Evolutionary conservation across 2,329 filamentous ascomycete genomes (phyloP), one percentile per base, ranked within the genome.

Genomic region (Chaetoscypha palmicola): DNA sequence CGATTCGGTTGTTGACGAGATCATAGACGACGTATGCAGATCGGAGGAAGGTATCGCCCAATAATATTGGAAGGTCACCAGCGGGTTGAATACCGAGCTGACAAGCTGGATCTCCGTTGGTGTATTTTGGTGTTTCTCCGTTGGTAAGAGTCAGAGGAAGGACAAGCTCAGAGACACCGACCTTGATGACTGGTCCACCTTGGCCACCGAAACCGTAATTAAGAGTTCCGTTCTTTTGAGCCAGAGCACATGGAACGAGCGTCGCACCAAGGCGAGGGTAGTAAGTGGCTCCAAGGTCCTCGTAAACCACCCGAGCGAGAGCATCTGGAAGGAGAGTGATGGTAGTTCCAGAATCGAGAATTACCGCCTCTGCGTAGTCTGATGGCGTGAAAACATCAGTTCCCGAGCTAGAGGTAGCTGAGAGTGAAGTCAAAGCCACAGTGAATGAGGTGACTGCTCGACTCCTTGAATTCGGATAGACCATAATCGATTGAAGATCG

Each of bases 301-400:
- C 45, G 57, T 65, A 67, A 24, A 80, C 64, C 23, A 61, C 53
- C 21, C 63, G 50, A 46, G 77, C 72, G 46, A 84, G 62, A 23
- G 66, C 57, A 47, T 75, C 65, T 2, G 83, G 83, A 2, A 88
- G 70, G 49, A 81, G 77, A 61, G 76, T 82, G 43, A 85, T 66
- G 32, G 77, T 83, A 49, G 77, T 81, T 45, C 83, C 83, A 11
- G 77, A 81, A 62, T 85, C 81, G 20, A 85, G 69, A 38, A 80
- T 70, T 22, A 76, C 70, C 21, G 69, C 62, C 7, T 68, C 60
- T 0, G 79, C 62, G 30, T 64, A 65, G 46, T 55, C 52, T 8
- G 44, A 17, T 3, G 56, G 39, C 4, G 59, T 62, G 21, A 63
- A 44, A 23, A 55, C 48, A 43, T 60, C 58, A 38, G 60, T 67